Percentiles rank a stretch among this genome's conserved stretches.
These are phyloP conservation scores for Beverwykella pulmonaria DNA, from an alignment of 495 filamentous ascomycete species.

Conservation along the genomic window DNA sequence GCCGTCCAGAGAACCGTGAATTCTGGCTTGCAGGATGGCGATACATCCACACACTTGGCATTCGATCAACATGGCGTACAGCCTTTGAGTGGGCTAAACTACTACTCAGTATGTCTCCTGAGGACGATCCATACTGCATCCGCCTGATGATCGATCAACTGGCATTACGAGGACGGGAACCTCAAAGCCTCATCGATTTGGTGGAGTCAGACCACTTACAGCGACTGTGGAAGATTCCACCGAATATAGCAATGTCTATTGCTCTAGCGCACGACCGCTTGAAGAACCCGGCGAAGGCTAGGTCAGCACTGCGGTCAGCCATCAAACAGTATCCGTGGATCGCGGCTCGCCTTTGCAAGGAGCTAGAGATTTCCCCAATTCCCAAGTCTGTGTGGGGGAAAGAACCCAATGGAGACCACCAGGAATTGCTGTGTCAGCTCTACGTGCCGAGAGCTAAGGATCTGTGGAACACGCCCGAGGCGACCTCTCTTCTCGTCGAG, in stretches of 20 bases:
- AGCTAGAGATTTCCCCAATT: constrained; percentile 69
- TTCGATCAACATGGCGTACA: constrained; percentile 92
- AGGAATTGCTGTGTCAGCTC: constrained; percentile 73
- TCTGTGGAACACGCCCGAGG: constrained; percentile 84
- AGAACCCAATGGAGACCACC: constrained; percentile 65
- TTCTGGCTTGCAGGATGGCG: constrained; percentile 88
- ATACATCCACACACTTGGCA: constrained; percentile 78
- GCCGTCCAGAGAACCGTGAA: constrained; percentile 81
- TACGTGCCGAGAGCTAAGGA: constrained; percentile 82
- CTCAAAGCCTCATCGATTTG: constrained; percentile 72
- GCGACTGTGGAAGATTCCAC: constrained; percentile 46
- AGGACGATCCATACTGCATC: constrained; percentile 79
- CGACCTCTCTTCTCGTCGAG: constrained; percentile 69
- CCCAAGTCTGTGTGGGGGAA: constrained; percentile 82
- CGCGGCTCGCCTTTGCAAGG: constrained; percentile 72
- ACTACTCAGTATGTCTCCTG: constrained; percentile 71
- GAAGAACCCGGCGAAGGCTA: constrained; percentile 66
- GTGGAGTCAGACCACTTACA: constrained; percentile 61
- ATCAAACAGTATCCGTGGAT: constrained; percentile 81
- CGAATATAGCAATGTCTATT: constrained; percentile 31
- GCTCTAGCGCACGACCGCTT: constrained; percentile 66
- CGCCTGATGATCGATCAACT: constrained; percentile 78
- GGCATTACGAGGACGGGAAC: constrained; percentile 76
- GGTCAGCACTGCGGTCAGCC: constrained; percentile 61
- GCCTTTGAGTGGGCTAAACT: constrained; percentile 92